These are phyloP conservation scores for Didymella sp. DNA, from an alignment of 2,329 filamentous ascomycete species.

Conservation along the genomic window DNA sequence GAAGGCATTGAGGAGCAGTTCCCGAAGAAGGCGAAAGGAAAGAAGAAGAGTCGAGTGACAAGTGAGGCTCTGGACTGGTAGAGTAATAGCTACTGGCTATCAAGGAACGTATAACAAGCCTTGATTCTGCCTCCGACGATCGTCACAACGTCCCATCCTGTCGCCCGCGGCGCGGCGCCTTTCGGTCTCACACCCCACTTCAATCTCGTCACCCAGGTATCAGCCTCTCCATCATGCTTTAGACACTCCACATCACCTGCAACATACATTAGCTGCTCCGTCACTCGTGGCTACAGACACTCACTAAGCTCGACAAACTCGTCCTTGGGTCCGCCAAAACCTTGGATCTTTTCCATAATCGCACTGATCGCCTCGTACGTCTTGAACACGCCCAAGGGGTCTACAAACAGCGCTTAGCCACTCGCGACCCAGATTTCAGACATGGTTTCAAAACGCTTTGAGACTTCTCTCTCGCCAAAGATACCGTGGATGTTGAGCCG, in stretches of 20 bases:
- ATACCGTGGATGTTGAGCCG: neutral
- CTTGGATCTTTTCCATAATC: neutral
- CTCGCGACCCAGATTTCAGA: neutral
- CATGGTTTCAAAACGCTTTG: neutral
- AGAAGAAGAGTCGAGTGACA: neutral
- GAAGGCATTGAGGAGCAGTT: constrained; percentile 13
- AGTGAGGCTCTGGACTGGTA: neutral
- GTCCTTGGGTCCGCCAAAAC: neutral
- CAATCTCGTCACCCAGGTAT: neutral
- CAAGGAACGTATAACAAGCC: neutral
- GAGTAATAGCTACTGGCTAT: neutral
- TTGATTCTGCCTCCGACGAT: neutral
- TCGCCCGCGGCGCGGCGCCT: neutral
- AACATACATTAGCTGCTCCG: neutral
- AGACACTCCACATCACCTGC: neutral
- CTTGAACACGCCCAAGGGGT: neutral
- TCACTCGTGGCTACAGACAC: neutral
- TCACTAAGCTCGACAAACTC: neutral
- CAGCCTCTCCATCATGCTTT: neutral
- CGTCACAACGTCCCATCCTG: neutral
- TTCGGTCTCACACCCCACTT: neutral
- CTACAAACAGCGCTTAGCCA: neutral
- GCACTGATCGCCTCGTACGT: neutral
- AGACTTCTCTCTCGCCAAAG: neutral
- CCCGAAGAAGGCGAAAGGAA: neutral